Conservation (phyloP, 176 grass and related monocot species). For the Eleusine coracana region DNA sequence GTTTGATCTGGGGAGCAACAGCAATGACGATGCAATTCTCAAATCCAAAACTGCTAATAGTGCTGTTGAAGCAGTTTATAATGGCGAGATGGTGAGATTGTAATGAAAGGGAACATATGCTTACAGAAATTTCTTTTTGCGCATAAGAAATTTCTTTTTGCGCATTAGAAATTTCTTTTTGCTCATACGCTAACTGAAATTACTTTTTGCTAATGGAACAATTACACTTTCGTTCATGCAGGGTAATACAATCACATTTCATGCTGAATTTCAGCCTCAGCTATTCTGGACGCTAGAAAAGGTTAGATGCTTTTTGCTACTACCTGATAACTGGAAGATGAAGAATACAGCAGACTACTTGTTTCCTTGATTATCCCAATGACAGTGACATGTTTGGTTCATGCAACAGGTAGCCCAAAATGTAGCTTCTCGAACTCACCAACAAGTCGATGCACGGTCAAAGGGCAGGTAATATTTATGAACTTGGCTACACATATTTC, state of each 20-base stretch:
- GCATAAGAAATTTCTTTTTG: too few relatives aligned
- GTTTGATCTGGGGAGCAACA: conserved; percentile 55
- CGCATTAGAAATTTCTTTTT: too few relatives aligned
- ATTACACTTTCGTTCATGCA: conserved; percentile 35
- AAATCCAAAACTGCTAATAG: conserved; percentile 56
- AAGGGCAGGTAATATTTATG: conserved; percentile 63
- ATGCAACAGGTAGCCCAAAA: conserved; percentile 71
- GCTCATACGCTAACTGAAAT: too few relatives aligned
- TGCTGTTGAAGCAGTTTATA: conserved; percentile 64
- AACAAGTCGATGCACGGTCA: conserved; percentile 73
- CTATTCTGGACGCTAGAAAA: conserved; percentile 78
- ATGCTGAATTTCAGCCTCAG: conserved; percentile 72
- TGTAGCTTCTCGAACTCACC: conserved; percentile 58
- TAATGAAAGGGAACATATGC: not conserved
- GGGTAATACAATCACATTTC: conserved; percentile 56
- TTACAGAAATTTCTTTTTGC: conserved; percentile 9
- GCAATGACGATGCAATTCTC: conserved; percentile 47
- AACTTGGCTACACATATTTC: not conserved
- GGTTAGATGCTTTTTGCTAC: conserved; percentile 38
- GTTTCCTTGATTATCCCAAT: not conserved
- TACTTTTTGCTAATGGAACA: not conserved
- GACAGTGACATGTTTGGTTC: conserved; percentile 20
- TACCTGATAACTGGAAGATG: conserved; percentile 19
- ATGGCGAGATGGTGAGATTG: conserved; percentile 59
- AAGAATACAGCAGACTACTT: not conserved